These are phyloP conservation scores for Peronospora tabacina DNA, from an alignment of 352 stramenopile species.

Conservation along the genomic window DNA sequence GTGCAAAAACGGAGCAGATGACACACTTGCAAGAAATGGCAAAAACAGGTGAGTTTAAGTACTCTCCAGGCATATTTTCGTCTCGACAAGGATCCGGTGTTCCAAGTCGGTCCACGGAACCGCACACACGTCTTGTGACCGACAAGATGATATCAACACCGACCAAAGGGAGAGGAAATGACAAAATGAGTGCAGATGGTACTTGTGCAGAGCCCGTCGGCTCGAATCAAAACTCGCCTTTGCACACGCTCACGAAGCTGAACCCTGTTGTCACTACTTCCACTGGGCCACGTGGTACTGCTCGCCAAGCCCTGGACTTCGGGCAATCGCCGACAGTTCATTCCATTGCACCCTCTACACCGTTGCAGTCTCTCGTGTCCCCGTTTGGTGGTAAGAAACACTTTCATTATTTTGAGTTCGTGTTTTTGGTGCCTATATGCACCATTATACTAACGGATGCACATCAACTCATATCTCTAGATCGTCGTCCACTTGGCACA, in stretches of 20 bases:
- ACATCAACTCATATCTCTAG: conserved; percentile 19
- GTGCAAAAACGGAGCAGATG: conserved; percentile 15
- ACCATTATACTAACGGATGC: conserved; percentile 24
- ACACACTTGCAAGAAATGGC: conserved; percentile 25
- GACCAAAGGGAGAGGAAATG: conserved; percentile 14
- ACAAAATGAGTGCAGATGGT: conserved; percentile 10
- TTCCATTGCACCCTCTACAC: conserved; percentile 21
- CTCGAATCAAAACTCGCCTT: conserved; percentile 32
- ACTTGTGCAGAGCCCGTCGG: conserved; percentile 42
- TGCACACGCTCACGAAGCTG: conserved; percentile 33
- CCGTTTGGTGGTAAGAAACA: conserved; percentile 36
- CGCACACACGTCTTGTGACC: neutral
- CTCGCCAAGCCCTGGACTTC: conserved; percentile 45
- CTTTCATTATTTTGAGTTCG: conserved; percentile 22
- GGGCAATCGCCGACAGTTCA: conserved; percentile 25
- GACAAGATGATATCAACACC: conserved; percentile 15
- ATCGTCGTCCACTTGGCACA: conserved; percentile 37
- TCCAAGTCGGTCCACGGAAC: conserved; percentile 20
- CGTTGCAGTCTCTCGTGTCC: conserved; percentile 29
- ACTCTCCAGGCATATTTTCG: conserved; percentile 66
- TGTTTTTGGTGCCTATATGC: conserved; percentile 7
- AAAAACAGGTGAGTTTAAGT: conserved; percentile 25
- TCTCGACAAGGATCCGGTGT: conserved; percentile 38
- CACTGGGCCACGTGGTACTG: conserved; percentile 20
- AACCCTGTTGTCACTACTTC: conserved; percentile 24